Conservation (phyloP, 768 basidiomycete species). For the Pleurotus tuber-regium region DNA sequence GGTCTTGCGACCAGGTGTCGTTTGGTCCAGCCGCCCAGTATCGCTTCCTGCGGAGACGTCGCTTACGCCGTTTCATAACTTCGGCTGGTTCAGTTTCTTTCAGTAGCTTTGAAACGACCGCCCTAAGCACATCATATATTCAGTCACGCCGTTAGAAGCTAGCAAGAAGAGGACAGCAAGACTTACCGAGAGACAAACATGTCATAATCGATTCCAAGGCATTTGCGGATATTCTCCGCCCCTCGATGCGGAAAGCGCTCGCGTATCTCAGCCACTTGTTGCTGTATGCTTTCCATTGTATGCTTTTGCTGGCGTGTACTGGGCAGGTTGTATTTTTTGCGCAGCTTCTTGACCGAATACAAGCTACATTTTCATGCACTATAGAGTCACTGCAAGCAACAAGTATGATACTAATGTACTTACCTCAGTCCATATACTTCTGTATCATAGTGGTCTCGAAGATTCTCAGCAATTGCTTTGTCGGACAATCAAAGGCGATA, state of each 20-base stretch:
- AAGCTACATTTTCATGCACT: not conserved
- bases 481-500: not conserved
- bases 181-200: slow-evolving; percentile 16
- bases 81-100: slow-evolving; percentile 14
- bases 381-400: no score
- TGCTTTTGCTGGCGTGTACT: slow-evolving; percentile 17
- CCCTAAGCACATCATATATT: no score
- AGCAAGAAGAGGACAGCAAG: not conserved
- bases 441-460: not conserved
- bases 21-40: slow-evolving; percentile 43
- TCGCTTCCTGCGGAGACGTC: slow-evolving; percentile 22
- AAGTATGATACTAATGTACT: no score
- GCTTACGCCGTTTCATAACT: slow-evolving; percentile 15
- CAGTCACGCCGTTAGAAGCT: no score
- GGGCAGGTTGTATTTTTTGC: not conserved
- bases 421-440: slow-evolving; percentile 14
- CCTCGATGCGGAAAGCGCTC: slow-evolving; percentile 13
- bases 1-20: slow-evolving; percentile 34
- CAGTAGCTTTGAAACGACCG: slow-evolving; percentile 9
- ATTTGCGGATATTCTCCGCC: slow-evolving; percentile 13
- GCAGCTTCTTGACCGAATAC: slow-evolving; percentile 4
- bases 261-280: slow-evolving; percentile 10
- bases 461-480: not conserved
- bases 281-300: slow-evolving; percentile 11
- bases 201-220: slow-evolving; percentile 13